Conservation (phyloP, 2,329 filamentous ascomycete genomes). For the Diaporthe sp. region DNA sequence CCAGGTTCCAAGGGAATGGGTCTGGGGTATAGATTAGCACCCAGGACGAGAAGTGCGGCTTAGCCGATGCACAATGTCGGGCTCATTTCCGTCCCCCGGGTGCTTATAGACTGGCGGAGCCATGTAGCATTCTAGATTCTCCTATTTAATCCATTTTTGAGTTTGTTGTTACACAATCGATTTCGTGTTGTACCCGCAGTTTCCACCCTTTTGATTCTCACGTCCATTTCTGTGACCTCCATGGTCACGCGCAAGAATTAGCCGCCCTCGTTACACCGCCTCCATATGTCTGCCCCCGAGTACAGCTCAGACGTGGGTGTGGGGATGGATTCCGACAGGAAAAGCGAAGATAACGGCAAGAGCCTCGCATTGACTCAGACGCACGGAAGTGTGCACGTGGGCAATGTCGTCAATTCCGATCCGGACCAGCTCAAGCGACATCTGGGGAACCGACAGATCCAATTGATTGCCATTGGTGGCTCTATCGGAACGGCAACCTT, state of each 20-base stretch:
- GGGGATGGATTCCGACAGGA: constrained; percentile 19
- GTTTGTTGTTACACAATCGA: background rate
- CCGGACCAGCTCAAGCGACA: constrained; percentile 58
- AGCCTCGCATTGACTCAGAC: constrained; percentile 13
- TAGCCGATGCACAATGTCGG: constrained; percentile 21
- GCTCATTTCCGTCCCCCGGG: constrained; percentile 1
- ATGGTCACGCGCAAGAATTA: background rate
- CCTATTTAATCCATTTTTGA: constrained; percentile 5
- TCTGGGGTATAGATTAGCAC: background rate
- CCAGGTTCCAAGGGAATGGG: background rate
- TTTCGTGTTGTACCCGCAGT: constrained; percentile 1
- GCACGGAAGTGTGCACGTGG: constrained; percentile 11
- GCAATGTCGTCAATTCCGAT: constrained; percentile 32
- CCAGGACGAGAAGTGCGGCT: constrained; percentile 3
- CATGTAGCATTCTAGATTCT: constrained; percentile 7
- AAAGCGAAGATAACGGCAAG: constrained; percentile 6
- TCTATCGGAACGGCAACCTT: constrained; percentile 72
- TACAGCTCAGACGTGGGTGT: constrained; percentile 10
- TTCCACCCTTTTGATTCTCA: background rate
- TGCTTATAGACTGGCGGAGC: background rate
- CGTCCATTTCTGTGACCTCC: background rate
- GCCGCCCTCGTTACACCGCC: background rate
- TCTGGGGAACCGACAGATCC: constrained; percentile 69
- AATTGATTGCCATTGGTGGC: constrained; percentile 71
- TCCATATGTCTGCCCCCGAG: background rate